Conservation (phyloP, 495 filamentous ascomycete genomes). For the Penicillium tannophilum region DNA sequence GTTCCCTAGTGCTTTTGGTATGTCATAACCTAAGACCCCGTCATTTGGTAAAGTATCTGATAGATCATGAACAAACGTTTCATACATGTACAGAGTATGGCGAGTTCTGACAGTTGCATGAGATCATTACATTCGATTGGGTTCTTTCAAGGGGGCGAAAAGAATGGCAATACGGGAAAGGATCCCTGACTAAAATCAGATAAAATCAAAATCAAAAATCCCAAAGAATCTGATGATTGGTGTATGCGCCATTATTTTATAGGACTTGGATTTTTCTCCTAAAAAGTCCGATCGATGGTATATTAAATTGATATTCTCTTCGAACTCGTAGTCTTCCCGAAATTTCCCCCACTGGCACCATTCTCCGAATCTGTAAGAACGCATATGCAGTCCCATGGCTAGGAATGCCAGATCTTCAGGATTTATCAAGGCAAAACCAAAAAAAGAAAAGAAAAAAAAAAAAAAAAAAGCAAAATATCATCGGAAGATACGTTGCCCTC, state of each 20-base stretch:
- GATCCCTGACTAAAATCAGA: neutral
- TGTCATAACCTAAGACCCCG: neutral
- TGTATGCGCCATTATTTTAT: neutral
- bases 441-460: neutral
- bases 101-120: slow-evolving; percentile 16
- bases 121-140: slow-evolving; percentile 14
- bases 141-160: slow-evolving; percentile 1
- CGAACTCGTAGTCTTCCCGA: neutral
- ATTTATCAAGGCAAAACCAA: neutral
- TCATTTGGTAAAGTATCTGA: neutral
- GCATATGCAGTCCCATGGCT: too few species aligned
- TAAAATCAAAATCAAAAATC: neutral
- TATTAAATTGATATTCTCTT: neutral
- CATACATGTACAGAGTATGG: too few species aligned
- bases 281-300: neutral
- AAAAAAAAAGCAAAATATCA: slow-evolving; percentile 4
- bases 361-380: neutral
- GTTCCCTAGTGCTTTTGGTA: neutral
- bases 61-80: neutral
- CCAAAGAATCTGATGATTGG: neutral
- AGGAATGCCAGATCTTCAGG: neutral
- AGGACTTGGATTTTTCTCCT: neutral
- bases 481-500: neutral
- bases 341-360: neutral
- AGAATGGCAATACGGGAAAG: neutral